These are phyloP conservation scores for Helotiales sp. DNA, from an alignment of 2,329 filamentous ascomycete genomes.

Conservation along the genomic window DNA sequence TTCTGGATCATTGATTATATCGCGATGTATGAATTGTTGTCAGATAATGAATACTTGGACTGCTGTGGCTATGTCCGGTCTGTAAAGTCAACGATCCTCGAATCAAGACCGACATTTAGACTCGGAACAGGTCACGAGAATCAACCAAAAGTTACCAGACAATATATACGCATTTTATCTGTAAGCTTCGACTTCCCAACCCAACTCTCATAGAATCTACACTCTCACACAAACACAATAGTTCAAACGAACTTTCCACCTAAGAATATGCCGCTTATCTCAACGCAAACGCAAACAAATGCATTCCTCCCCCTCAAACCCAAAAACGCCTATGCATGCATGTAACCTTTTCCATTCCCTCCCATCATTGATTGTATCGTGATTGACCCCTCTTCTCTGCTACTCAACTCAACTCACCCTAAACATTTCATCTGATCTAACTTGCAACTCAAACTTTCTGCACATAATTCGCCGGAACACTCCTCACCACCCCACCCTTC, in stretches of 20 bases:
- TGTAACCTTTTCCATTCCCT: background rate
- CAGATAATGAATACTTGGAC: no score
- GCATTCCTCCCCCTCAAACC: background rate
- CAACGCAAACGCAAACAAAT: background rate
- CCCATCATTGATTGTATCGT: background rate
- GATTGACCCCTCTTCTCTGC: background rate
- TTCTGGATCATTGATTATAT: no score
- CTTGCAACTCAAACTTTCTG: constrained; percentile 8
- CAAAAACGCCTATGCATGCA: background rate
- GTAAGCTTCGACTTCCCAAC: no score
- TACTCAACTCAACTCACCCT: no score
- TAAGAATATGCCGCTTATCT: background rate
- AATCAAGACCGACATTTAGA: no score
- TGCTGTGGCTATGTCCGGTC: no score
- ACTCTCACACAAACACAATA: background rate
- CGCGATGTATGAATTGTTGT: no score
- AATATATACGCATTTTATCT: no score
- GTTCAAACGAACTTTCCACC: background rate
- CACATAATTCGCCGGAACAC: constrained; percentile 92
- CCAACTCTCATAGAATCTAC: background rate
- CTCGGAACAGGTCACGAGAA: no score
- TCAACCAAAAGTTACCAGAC: no score
- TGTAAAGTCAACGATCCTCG: no score
- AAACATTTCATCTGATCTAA: constrained; percentile 11
- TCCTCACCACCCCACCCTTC: constrained; percentile 80